phyloP scores from a whole-genome alignment of 306 rosid species.

The Vigna radiata region DNA sequence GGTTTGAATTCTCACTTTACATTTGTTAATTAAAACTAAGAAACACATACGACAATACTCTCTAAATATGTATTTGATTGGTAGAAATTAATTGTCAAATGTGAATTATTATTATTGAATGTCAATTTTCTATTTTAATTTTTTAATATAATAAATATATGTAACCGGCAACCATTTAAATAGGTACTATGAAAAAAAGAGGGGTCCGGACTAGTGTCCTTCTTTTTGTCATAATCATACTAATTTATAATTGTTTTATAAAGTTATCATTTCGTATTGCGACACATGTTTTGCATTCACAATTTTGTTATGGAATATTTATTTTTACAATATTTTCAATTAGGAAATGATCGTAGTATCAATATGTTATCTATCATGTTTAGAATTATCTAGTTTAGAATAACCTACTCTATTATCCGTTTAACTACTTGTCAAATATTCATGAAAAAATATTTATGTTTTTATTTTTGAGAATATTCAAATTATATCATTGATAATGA shows the following conservation, averaged over 20 bases:
- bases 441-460: too few species aligned
- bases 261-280: not conserved
- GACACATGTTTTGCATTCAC: not conserved
- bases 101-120: not conserved
- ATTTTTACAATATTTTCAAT: not conserved
- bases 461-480: too few species aligned
- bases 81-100: not conserved
- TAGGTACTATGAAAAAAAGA: not conserved
- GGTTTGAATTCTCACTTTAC: not conserved
- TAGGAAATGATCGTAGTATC: too few species aligned
- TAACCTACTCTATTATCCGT: too few species aligned
- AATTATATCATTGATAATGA: too few species aligned
- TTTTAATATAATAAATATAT: not conserved
- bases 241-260: too few species aligned
- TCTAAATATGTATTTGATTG: not conserved
- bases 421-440: too few species aligned
- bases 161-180: not conserved
- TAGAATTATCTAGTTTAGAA: too few species aligned
- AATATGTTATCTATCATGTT: too few species aligned
- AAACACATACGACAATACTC: not conserved
- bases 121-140: not conserved
- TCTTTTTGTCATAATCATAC: not conserved
- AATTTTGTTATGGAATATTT: not conserved
- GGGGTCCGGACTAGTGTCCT: not conserved
- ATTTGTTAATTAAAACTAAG: not conserved